A percentile compares a stretch with the other conserved stretches of the same genome.
Conservation (phyloP, 1,139 yeast genomes). For the Ashbya aceris region DNA sequence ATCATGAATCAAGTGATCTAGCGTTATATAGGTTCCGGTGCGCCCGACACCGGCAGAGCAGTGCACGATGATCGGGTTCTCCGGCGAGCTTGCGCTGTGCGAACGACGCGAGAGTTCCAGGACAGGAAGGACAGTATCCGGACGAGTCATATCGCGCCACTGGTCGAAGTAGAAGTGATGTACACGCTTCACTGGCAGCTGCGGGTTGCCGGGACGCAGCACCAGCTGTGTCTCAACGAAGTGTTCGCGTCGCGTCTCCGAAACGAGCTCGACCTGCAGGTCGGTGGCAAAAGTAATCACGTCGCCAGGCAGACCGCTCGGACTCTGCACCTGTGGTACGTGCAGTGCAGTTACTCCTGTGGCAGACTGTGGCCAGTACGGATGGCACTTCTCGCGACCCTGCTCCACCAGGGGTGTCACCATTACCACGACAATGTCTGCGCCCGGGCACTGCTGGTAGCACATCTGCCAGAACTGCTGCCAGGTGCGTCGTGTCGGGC, state of each 20-base stretch:
- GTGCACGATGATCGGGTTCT: conserved; percentile 42
- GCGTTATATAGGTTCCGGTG: conserved; percentile 62
- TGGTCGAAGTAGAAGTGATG: conserved; percentile 37
- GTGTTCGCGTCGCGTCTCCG: conserved; percentile 14
- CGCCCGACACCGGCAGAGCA: conserved; percentile 81
- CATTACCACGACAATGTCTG: conserved; percentile 64
- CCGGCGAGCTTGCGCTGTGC: conserved; percentile 21
- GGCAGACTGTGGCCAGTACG: conserved; percentile 53
- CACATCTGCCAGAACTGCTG: conserved; percentile 87
- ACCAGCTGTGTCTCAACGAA: conserved; percentile 22
- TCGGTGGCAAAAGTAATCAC: conserved; percentile 16
- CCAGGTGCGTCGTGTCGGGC: conserved; percentile 58
- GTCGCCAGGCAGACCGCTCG: conserved; percentile 15
- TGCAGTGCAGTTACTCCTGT: conserved; percentile 6
- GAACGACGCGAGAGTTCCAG: conserved; percentile 24
- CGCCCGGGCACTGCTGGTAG: conserved; percentile 36
- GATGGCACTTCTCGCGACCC: conserved; percentile 53
- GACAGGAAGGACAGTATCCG: conserved; percentile 31
- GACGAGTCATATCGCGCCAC: conserved; percentile 41
- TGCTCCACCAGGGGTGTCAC: conserved; percentile 70
- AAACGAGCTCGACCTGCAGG: conserved; percentile 14
- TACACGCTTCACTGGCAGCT: conserved; percentile 24
- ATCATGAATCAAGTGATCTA: conserved; percentile 45
- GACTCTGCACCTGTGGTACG: conserved; percentile 15
- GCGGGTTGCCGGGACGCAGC: conserved; percentile 13